phyloP scores from a whole-genome alignment of 805 yeast genomes.

The Candida glaebosa region DNA sequence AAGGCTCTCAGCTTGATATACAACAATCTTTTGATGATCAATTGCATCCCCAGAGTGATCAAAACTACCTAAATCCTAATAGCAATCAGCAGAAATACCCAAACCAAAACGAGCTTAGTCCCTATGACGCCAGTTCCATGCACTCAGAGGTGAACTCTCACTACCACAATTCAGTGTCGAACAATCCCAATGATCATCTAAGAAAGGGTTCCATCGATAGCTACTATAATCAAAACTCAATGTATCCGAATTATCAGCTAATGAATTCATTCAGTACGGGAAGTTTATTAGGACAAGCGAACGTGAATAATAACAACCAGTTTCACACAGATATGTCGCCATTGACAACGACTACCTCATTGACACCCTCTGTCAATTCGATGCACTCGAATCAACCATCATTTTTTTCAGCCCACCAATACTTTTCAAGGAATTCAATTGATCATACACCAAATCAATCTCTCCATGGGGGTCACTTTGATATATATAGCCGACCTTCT shows the following conservation, averaged over 20 bases:
- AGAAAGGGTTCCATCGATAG: conserved; percentile 17
- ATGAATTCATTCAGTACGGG: conserved; percentile 42
- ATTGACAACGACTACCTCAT: conserved; percentile 41
- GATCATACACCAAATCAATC: conserved; percentile 30
- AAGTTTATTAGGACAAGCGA: conserved; percentile 24
- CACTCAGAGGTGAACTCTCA: conserved; percentile 6
- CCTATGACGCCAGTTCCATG: conserved; percentile 11
- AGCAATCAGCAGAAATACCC: not conserved
- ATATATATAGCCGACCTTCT: conserved; percentile 28
- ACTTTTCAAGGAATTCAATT: conserved; percentile 32
- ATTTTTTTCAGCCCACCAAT: conserved; percentile 42
- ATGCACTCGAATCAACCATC: conserved; percentile 42
- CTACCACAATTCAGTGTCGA: conserved; percentile 5
- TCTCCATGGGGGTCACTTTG: conserved; percentile 29
- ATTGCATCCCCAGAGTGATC: not conserved
- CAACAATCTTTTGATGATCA: not conserved
- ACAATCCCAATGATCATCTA: conserved; percentile 5
- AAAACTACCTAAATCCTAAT: conserved; percentile 1
- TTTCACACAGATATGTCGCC: conserved; percentile 33
- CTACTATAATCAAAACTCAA: conserved; percentile 13
- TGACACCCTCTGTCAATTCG: conserved; percentile 38
- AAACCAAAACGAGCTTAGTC: conserved; percentile 6
- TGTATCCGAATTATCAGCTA: conserved; percentile 15
- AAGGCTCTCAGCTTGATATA: not conserved
- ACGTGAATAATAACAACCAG: conserved; percentile 4